A percentile compares a stretch with the other conserved stretches of the same genome.
phyloP scores from a whole-genome alignment of 2,329 filamentous ascomycete genomes.

The Byssothecium circinans region DNA sequence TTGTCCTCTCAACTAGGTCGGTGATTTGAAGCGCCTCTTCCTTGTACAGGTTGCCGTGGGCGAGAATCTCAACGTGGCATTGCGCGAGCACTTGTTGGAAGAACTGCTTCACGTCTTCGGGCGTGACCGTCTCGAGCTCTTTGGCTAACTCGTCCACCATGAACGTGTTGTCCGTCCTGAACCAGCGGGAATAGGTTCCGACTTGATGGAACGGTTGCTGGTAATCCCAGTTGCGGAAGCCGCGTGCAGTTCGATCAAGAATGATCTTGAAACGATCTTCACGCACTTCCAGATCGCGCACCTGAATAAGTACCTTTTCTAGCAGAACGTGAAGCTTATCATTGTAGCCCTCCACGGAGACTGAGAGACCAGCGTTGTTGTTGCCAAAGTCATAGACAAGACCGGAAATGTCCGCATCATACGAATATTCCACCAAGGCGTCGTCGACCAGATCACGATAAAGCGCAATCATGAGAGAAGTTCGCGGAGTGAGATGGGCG shows the following conservation, averaged over 20 bases:
- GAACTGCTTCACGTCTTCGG: constrained; percentile 74
- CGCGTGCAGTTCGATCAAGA: constrained; percentile 78
- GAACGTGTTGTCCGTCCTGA: constrained; percentile 75
- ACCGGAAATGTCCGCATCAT: constrained; percentile 92
- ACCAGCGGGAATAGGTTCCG: constrained; percentile 76
- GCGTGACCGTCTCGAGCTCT: constrained; percentile 74
- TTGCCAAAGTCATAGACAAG: constrained; percentile 78
- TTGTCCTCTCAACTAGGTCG: constrained; percentile 74
- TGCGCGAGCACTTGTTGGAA: constrained; percentile 79
- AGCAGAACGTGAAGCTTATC: constrained; percentile 91
- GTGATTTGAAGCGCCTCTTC: constrained; percentile 87
- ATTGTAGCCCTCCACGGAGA: constrained; percentile 88
- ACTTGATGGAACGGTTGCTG: constrained; percentile 89
- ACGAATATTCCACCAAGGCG: constrained; percentile 88
- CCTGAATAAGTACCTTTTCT: constrained; percentile 81
- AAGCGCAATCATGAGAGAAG: constrained; percentile 73
- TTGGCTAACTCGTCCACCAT: constrained; percentile 77
- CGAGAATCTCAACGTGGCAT: constrained; percentile 82
- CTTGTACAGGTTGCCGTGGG: constrained; percentile 91
- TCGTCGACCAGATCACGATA: constrained; percentile 87
- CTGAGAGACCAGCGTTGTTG: constrained; percentile 71
- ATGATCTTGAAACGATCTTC: constrained; percentile 89
- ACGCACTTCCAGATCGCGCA: constrained; percentile 80
- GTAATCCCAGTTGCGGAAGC: constrained; percentile 83
- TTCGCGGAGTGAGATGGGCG: constrained; percentile 76